phyloP scores from a whole-genome alignment of 2,329 filamentous ascomycete genomes.

The Pseudogymnoascus sp. region DNA sequence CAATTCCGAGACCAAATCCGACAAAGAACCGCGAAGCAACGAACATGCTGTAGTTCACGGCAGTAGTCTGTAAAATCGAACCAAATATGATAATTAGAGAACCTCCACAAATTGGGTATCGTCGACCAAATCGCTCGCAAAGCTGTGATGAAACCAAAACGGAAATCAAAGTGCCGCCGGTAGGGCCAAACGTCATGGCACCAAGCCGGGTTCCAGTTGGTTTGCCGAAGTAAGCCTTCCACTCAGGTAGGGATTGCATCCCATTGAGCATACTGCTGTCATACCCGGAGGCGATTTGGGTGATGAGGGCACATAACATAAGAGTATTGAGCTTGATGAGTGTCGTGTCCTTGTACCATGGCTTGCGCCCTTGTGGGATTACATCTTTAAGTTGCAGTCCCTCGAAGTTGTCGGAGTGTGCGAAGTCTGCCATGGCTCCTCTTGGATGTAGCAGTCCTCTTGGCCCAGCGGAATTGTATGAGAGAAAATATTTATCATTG shows the following conservation, averaged over 20 bases:
- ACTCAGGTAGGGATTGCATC: constrained; percentile 13
- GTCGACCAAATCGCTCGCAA: constrained; percentile 25
- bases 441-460: neutral
- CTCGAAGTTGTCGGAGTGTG: neutral
- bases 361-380: neutral
- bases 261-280: constrained; percentile 21
- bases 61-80: constrained; percentile 24
- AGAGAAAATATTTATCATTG: neutral
- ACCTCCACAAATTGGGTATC: constrained; percentile 25
- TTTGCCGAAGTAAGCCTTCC: constrained; percentile 30
- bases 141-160: constrained; percentile 21
- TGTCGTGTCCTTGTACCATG: constrained; percentile 20
- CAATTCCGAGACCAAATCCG: constrained; percentile 18
- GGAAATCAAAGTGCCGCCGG: constrained; percentile 34
- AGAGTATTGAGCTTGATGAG: constrained; percentile 29
- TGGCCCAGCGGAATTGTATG: neutral
- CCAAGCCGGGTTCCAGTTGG: constrained; percentile 33
- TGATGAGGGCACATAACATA: constrained; percentile 28
- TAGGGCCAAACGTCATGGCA: constrained; percentile 33
- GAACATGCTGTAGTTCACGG: constrained; percentile 19
- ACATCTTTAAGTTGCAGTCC: constrained; percentile 8
- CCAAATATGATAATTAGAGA: constrained; percentile 27
- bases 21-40: constrained; percentile 17
- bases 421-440: neutral
- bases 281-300: constrained; percentile 29